These are phyloP conservation scores for Panaeolus cyanescens DNA, from an alignment of 768 basidiomycete species.

Conservation along the genomic window DNA sequence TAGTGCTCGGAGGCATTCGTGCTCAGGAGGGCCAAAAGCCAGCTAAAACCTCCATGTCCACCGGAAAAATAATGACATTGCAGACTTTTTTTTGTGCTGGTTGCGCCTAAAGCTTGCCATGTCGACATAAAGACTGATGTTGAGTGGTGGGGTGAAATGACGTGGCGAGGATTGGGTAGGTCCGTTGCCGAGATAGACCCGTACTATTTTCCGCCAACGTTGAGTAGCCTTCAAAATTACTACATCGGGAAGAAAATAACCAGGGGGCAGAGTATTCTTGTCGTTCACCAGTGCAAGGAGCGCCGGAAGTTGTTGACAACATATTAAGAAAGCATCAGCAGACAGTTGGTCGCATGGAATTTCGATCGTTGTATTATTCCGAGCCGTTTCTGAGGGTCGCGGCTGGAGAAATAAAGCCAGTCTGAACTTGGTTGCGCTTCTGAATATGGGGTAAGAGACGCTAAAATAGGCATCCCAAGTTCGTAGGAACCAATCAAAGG, in stretches of 20 bases:
- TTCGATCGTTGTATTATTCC: neutral
- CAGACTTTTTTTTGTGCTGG: neutral
- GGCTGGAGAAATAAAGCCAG: constrained; percentile 7
- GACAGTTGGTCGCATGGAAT: neutral
- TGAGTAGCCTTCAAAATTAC: constrained; percentile 10
- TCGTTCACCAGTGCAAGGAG: neutral
- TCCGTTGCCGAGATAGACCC: constrained; percentile 25
- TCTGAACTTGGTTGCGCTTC: constrained; percentile 3
- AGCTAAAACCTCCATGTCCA: constrained; percentile 7
- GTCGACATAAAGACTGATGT: constrained; percentile 6
- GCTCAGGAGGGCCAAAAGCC: constrained; percentile 14
- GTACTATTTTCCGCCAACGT: constrained; percentile 27
- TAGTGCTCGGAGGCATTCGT: constrained; percentile 20
- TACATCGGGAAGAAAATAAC: constrained; percentile 7
- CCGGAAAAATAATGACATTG: constrained; percentile 17
- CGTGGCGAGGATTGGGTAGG: constrained; percentile 20
- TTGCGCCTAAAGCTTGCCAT: constrained; percentile 3
- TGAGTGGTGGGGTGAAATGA: constrained; percentile 19
- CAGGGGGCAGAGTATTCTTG: constrained; percentile 1
- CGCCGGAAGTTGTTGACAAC: neutral
- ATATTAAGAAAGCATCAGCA: neutral
- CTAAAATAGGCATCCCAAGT: constrained; percentile 1
- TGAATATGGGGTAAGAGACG: constrained; percentile 18
- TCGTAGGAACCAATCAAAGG: neutral
- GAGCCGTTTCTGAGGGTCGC: neutral